phyloP scores from a whole-genome alignment of 1,284 basidiomycete species.

The Pseudozyma hubeiensis region DNA sequence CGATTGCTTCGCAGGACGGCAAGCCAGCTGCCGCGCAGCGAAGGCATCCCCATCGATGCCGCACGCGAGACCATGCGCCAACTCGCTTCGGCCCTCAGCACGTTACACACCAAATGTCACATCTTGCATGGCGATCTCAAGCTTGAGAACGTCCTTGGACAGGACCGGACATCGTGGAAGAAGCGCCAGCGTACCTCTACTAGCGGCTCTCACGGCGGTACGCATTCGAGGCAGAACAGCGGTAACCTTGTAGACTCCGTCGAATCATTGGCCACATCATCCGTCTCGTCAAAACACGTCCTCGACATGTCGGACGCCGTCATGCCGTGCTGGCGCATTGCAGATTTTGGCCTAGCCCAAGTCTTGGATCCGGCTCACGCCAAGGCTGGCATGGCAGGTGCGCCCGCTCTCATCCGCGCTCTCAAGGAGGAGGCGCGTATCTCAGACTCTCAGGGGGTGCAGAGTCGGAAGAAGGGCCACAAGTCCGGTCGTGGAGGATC shows the following conservation, averaged over 20 bases:
- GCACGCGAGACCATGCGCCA: conserved; percentile 89
- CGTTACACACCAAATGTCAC: conserved; percentile 82
- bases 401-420: conserved; percentile 35
- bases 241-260: conserved; percentile 19
- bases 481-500: conserved; percentile 52
- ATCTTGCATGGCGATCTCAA: conserved; percentile 79
- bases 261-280: conserved; percentile 26
- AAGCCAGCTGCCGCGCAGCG: conserved; percentile 38
- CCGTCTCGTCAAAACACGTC: conserved; percentile 68
- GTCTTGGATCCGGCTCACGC: conserved; percentile 14
- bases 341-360: conserved; percentile 83
- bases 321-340: conserved; percentile 70
- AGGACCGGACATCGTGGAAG: conserved; percentile 45
- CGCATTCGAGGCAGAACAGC: conserved; percentile 24
- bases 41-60: conserved; percentile 68
- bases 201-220: conserved; percentile 5
- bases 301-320: conserved; percentile 68
- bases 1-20: conserved; percentile 32
- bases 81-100: conserved; percentile 84
- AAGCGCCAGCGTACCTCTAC: conserved; percentile 34
- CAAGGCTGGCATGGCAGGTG: conserved; percentile 9
- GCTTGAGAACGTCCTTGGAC: conserved; percentile 87
- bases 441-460: neutral
- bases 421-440: conserved; percentile 30
- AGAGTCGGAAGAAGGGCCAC: conserved; percentile 3